Evolutionary conservation across 495 filamentous ascomycete species (phyloP).

Genomic region (Penicillium tannophilum): DNA sequence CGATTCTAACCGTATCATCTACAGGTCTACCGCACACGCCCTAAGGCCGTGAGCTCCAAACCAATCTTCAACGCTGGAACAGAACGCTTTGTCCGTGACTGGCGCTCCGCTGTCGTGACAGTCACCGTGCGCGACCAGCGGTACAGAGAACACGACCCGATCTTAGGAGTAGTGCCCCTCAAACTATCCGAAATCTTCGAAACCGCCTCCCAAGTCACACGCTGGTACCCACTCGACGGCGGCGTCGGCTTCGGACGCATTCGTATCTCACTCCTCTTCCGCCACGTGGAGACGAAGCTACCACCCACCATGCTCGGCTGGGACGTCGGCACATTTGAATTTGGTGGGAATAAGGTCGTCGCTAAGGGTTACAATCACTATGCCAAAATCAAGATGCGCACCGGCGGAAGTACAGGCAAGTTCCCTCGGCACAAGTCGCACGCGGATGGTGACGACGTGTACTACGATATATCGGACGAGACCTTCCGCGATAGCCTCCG

Average conservation of each 20-base stretch:
- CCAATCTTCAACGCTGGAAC: constrained; percentile 97
- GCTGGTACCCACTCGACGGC: constrained; percentile 69
- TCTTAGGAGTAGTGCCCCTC: constrained; percentile 86
- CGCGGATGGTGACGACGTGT: constrained; percentile 61
- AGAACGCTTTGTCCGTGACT: constrained; percentile 92
- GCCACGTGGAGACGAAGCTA: constrained; percentile 79
- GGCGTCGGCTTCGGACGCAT: constrained; percentile 82
- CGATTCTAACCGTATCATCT: neutral
- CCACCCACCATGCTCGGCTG: constrained; percentile 83
- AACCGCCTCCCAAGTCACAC: constrained; percentile 76
- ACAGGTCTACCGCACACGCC: constrained; percentile 80
- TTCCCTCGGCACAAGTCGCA: constrained; percentile 59
- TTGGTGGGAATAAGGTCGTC: constrained; percentile 65
- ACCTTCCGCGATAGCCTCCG: constrained; percentile 60
- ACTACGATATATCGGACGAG: constrained; percentile 66
- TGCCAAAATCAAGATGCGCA: constrained; percentile 73
- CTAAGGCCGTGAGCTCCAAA: constrained; percentile 88
- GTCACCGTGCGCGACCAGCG: constrained; percentile 85
- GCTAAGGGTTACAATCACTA: constrained; percentile 58
- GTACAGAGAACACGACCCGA: constrained; percentile 89
- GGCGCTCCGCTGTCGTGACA: constrained; percentile 83
- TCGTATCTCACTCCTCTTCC: constrained; percentile 85
- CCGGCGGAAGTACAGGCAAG: constrained; percentile 79
- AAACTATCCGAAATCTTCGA: constrained; percentile 85
- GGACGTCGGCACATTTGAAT: constrained; percentile 93